phyloP scores from a whole-genome alignment of 2,329 filamentous ascomycete species.

The Fusarium tanahbumbuense region DNA sequence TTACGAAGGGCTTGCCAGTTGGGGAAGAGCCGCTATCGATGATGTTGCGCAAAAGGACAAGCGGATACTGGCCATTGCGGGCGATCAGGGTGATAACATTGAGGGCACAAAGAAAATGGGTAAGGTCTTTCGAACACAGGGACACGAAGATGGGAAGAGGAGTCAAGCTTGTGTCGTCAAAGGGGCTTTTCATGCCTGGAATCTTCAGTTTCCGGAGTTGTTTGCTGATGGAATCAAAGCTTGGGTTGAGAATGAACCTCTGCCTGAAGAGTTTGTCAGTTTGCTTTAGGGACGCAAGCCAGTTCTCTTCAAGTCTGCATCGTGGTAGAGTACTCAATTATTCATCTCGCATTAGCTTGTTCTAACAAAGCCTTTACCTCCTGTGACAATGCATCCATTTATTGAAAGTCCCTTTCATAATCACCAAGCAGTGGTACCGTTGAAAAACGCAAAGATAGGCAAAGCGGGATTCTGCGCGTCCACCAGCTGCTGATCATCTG shows the following conservation, averaged over 20 bases:
- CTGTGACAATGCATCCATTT: not conserved
- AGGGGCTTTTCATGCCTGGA: conserved; percentile 51
- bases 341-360: fast-evolving
- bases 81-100: conserved; percentile 51
- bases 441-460: conserved; percentile 19
- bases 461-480: conserved; percentile 10
- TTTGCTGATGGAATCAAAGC: conserved; percentile 53
- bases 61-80: conserved; percentile 47
- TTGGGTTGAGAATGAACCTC: conserved; percentile 48
- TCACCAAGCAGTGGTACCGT: not conserved
- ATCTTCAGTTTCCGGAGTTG: conserved; percentile 54
- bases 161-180: not conserved
- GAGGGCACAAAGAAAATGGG: conserved; percentile 39
- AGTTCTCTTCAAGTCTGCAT: not conserved
- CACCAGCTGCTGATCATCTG: not conserved
- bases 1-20: conserved; percentile 38
- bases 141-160: not conserved
- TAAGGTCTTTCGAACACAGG: not conserved
- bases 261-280: conserved; percentile 45
- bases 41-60: conserved; percentile 30
- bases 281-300: not conserved
- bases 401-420: fast-evolving
- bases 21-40: conserved; percentile 43
- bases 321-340: not conserved
- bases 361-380: not conserved